Evolutionary conservation across 805 yeast genomes (phyloP), one percentile per base, ranked within the genome.

Genomic region (Yarrowia divulgata): DNA sequence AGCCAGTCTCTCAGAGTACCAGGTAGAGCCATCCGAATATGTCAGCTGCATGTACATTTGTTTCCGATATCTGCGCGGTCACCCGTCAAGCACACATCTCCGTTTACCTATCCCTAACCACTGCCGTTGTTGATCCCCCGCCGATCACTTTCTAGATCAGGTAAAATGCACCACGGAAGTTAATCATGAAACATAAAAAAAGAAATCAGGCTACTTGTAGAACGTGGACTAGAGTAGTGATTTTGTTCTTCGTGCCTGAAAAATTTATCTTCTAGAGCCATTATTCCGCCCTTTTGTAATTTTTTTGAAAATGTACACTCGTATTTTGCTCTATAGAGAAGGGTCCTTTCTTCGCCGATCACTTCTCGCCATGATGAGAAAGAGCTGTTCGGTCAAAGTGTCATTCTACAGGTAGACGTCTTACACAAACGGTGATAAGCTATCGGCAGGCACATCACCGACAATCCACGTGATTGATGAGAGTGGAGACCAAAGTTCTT

Each of bases 81-180:
- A 16, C 5, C 9, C 18, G 3, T 42, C 45, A 40, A 10, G 1
- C 7, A 42, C 45, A 18, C 16, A 12, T 45, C 48, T 45, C 29
- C 29, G 18, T 45, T 8, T 7, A 10, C 10, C 8, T 6, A 49
- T 19, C 54, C 54, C 54, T 32, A 49, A 49, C 37, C 54, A 10
- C 39, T 50, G 23, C 55, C 55, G 55, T 49, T 49, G 54, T 49
- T 29, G 54, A 49, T 49, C 54, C 50, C 29, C 35, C 35, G 55
- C 39, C 55, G 55, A 50, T 50, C 55, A 29, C 18, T 35, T 52
- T n/a, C 57, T 52, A 52, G 29, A 35, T 52, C 57, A 9, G 57
- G 57, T 34, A 18, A 9, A 29, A 52, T 34, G 57, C 57, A 52
- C 42, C 57, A 12, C 35, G n/a, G 18, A 52, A 52, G 42, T 6